Evolutionary conservation across 1,284 basidiomycete genomes (phyloP).

Genomic region (Ganoderma meredithae): DNA sequence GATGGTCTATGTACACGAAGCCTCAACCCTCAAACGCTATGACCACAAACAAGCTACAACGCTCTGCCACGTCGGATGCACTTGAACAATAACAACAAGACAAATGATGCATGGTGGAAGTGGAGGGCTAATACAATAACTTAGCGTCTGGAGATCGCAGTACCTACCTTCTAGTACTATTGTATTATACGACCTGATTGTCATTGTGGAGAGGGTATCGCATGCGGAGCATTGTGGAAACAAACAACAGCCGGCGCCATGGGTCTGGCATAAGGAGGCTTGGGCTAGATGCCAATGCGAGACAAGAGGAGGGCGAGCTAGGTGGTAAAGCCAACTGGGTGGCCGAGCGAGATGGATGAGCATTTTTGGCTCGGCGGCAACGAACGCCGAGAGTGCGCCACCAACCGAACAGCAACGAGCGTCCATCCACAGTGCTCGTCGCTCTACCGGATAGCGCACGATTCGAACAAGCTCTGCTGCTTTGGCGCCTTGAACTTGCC

Average conservation of each 20-base stretch:
- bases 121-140: slow-evolving; percentile 23
- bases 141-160: slow-evolving; percentile 17
- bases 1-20: slow-evolving; percentile 4
- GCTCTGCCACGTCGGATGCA: not conserved
- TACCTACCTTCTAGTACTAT: slow-evolving; percentile 27
- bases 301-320: not conserved
- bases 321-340: not conserved
- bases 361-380: too few relatives aligned
- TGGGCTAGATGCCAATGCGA: not conserved
- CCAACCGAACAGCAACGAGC: not conserved
- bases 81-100: not conserved
- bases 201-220: not conserved
- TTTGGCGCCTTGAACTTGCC: slow-evolving; percentile 55
- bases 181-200: not conserved
- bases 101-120: slow-evolving; percentile 18
- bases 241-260: not conserved
- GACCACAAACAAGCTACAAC: slow-evolving; percentile 10
- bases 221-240: not conserved
- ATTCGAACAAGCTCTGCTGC: slow-evolving; percentile 35
- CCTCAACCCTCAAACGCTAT: too few relatives aligned
- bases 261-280: not conserved
- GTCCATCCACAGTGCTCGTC: not conserved
- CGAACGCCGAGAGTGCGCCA: not conserved
- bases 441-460: slow-evolving; percentile 30
- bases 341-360: not conserved